phyloP scores from a whole-genome alignment of 1,139 yeast species.

The Yamadazyma sp. region DNA sequence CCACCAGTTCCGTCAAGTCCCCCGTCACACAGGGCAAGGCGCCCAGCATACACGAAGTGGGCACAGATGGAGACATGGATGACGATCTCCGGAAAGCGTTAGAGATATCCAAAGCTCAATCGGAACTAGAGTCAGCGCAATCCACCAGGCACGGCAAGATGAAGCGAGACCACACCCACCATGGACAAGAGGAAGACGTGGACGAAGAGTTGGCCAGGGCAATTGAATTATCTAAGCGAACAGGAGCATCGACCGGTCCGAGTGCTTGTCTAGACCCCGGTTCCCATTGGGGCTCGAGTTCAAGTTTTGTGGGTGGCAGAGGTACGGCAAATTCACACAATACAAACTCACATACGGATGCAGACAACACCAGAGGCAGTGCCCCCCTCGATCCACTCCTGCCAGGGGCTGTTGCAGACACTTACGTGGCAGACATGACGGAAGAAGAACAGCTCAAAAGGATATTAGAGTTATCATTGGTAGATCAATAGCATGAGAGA shows the following conservation, averaged over 20 bases:
- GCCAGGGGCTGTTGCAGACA: too few relatives aligned
- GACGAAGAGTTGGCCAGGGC: constrained; percentile 20
- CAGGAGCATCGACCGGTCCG: neutral
- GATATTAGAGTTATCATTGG: constrained; percentile 17
- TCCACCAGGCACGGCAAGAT: neutral
- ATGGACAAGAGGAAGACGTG: constrained; percentile 1
- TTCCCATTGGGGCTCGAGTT: too few relatives aligned
- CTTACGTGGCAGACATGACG: constrained; percentile 8
- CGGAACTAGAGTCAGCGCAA: neutral
- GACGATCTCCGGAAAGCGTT: constrained; percentile 23
- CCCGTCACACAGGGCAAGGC: neutral
- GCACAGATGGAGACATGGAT: constrained; percentile 26
- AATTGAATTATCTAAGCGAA: constrained; percentile 21
- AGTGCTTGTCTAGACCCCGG: neutral
- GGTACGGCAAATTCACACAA: too few relatives aligned
- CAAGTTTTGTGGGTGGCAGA: too few relatives aligned
- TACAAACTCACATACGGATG: too few relatives aligned
- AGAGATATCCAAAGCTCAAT: constrained; percentile 26
- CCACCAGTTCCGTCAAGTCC: constrained; percentile 1
- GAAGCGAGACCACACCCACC: neutral
- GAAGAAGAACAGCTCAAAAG: constrained; percentile 19
- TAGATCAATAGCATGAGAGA: constrained; percentile 14
- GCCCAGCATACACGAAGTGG: neutral
- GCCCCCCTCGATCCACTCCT: too few relatives aligned
- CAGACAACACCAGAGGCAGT: too few relatives aligned